Base-by-base conservation (phyloP, 805 yeast genomes). In the Hemisphaericaspora nanyangensis region DNA sequence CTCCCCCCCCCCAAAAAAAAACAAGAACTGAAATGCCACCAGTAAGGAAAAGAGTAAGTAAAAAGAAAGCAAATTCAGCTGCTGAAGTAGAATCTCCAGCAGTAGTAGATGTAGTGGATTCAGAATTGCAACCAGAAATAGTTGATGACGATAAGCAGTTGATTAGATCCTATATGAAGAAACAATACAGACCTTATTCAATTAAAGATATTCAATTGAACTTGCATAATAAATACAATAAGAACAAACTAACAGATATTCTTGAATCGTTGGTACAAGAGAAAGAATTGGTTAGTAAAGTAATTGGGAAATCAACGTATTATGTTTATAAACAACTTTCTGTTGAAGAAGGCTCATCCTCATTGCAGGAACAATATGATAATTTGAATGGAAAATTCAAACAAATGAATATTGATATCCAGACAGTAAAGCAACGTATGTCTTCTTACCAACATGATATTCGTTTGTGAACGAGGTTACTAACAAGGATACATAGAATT, bases 111-210 rank as follows among this genome's bases (percentile, higher is more conserved):
- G n/a, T n/a, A n/a, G n/a, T n/a, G n/a, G n/a, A n/a, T n/a, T n/a
- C n/a, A n/a, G n/a, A n/a, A n/a, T n/a, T n/a, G n/a, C n/a, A n/a
- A n/a, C 11, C 26, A 22, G 5, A 22, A 8, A 12, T 22, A 22
- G 26, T 8, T 7, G 44, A 43, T 8, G 43, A 44, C 43, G 66
- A 70, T 15, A 68, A 67, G 28, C 47, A 47, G 6, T 34, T 57
- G 17, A 60, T 72, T 18, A 48, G 55, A 29, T 47, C 58, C 4
- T 76, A 76, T 40, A 46, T 76, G 37, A 60, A 52, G 17, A 54
- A 56, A 2, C 76, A 73, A 44, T 71, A 69, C 44, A 55, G 76
- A 17, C 80, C 80, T 2, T 75, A 69, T 47, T 71, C 73, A 1
- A 54, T 66, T 7, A 64, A 68, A 34, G 80, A 76, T 49, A 60